These are phyloP conservation scores for Aureobasidium sp. DNA, from an alignment of 2,329 filamentous ascomycete genomes.

Conservation along the genomic window DNA sequence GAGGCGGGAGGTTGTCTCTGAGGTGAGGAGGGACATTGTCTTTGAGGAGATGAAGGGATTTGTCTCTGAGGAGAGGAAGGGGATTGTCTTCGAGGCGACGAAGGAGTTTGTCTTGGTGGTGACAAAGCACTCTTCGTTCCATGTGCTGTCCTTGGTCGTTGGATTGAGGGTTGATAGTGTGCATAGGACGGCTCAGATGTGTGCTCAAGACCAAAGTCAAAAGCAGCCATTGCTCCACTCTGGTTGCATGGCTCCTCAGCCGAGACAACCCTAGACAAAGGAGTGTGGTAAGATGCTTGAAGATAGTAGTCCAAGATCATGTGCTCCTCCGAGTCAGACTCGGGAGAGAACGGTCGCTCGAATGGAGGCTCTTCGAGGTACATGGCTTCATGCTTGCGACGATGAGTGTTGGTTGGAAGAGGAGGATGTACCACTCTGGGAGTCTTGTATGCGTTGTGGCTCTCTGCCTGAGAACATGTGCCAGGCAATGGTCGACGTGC, in stretches of 20 bases:
- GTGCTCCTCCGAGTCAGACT: constrained; percentile 5
- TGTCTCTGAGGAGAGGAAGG: background rate
- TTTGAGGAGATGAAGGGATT: background rate
- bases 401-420: background rate
- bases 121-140: background rate
- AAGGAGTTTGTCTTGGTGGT: background rate
- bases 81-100: background rate
- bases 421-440: background rate
- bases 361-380: constrained; percentile 8
- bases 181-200: background rate
- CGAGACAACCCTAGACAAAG: background rate
- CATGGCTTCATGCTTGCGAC: constrained; percentile 8
- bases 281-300: constrained; percentile 1
- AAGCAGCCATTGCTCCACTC: background rate
- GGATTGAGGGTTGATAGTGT: background rate
- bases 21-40: background rate
- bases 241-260: background rate
- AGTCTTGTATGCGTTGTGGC: background rate
- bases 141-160: background rate
- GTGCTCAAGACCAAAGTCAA: constrained; percentile 9
- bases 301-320: constrained; percentile 15
- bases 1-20: background rate
- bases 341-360: constrained; percentile 3
- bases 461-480: background rate
- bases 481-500: background rate